A percentile compares a stretch with the other conserved stretches of the same genome.
Conservation (phyloP, 208 protist genomes). For the Trypanosoma congolense region DNA sequence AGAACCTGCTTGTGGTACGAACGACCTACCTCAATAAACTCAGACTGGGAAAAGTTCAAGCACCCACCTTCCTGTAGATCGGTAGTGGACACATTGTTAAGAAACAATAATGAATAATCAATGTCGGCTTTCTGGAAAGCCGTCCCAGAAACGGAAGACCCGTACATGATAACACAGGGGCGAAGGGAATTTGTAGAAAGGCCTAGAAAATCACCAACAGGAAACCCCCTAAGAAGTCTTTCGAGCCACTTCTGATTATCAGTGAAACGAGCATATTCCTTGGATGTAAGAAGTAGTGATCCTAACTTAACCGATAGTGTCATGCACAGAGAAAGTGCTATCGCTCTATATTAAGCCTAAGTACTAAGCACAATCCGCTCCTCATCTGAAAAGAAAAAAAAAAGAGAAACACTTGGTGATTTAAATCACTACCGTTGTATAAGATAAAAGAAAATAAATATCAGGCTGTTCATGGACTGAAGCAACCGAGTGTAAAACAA, state of each 20-base stretch:
- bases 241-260: slow-evolving; percentile 22
- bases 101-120: slow-evolving; percentile 68
- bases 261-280: slow-evolving; percentile 23
- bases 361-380: not conserved
- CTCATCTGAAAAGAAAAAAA: not conserved
- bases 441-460: too few species aligned
- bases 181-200: not conserved
- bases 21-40: slow-evolving; percentile 25
- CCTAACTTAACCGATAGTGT: slow-evolving; percentile 5
- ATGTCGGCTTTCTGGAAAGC: slow-evolving; percentile 66
- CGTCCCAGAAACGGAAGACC: slow-evolving; percentile 66
- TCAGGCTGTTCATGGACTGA: not conserved
- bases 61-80: slow-evolving; percentile 5
- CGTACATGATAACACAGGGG: slow-evolving; percentile 63
- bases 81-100: not conserved
- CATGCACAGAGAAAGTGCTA: slow-evolving; percentile 5
- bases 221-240: slow-evolving; percentile 26
- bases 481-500: not conserved
- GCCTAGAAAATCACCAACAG: slow-evolving; percentile 7
- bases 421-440: too few species aligned
- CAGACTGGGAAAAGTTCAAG: slow-evolving; percentile 8
- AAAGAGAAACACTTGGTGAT: not conserved
- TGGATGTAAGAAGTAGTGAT: slow-evolving; percentile 16
- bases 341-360: slow-evolving; percentile 6
- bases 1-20: slow-evolving; percentile 43